These are phyloP conservation scores for Pleurotus eryngii DNA, from an alignment of 768 basidiomycete species.

Conservation along the genomic window DNA sequence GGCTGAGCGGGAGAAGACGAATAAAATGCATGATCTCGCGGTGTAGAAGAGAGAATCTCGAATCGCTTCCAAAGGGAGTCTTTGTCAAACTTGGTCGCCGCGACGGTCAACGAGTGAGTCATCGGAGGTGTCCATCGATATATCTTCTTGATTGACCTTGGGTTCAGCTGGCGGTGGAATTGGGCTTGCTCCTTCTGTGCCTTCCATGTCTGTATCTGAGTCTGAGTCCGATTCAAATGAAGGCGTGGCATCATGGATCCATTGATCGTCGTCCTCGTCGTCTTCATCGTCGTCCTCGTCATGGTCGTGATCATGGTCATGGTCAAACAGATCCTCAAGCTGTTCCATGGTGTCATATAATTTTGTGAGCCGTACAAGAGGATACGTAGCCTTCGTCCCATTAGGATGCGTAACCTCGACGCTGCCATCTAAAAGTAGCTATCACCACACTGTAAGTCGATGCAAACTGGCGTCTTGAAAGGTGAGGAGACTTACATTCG, in stretches of 20 bases:
- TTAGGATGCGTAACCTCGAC: conserved; percentile 73
- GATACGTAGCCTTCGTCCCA: conserved; percentile 41
- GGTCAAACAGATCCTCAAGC: conserved; percentile 53
- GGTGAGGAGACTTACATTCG: conserved; percentile 42
- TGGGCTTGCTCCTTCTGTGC: neutral
- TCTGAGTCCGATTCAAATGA: neutral
- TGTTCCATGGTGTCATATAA: conserved; percentile 82
- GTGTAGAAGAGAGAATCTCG: conserved; percentile 70
- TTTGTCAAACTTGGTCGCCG: conserved; percentile 21
- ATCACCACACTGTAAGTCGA: conserved; percentile 10
- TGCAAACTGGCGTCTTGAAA: conserved; percentile 3
- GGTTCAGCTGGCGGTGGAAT: conserved; percentile 19
- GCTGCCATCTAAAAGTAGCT: conserved; percentile 75
- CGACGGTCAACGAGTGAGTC: too few relatives aligned
- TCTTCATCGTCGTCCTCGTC: conserved; percentile 25
- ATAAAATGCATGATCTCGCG: conserved; percentile 80
- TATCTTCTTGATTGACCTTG: too few relatives aligned
- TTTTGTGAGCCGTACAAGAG: conserved; percentile 67
- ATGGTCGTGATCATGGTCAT: conserved; percentile 42
- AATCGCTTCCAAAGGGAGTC: conserved; percentile 76
- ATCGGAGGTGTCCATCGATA: too few relatives aligned
- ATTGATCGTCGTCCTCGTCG: conserved; percentile 9
- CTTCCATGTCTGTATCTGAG: neutral
- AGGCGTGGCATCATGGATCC: neutral
- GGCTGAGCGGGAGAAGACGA: conserved; percentile 57